Evolutionary conservation across 2,329 filamentous ascomycete genomes (phyloP).

Genomic region (Endoconidiophora laricicola): DNA sequence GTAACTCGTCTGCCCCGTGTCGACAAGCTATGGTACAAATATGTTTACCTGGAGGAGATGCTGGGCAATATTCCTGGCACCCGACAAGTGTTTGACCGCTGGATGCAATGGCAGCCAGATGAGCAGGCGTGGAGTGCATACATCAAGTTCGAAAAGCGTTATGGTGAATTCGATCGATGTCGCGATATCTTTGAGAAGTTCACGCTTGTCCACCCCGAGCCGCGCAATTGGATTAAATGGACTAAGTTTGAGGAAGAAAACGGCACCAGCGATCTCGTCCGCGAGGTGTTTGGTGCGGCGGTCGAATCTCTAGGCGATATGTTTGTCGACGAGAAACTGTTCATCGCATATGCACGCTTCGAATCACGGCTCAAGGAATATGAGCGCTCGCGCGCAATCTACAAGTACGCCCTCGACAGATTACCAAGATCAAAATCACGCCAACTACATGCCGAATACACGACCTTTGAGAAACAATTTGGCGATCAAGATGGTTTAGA

Average conservation of each 20-base stretch:
- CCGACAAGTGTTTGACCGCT: constrained; percentile 86
- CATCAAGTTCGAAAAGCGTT: constrained; percentile 92
- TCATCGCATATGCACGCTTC: constrained; percentile 89
- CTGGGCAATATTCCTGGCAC: constrained; percentile 86
- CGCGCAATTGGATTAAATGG: constrained; percentile 98
- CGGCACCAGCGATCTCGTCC: constrained; percentile 77
- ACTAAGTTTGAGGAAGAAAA: constrained; percentile 92
- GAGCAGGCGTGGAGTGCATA: constrained; percentile 92
- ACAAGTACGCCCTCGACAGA: constrained; percentile 88
- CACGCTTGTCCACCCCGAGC: constrained; percentile 82
- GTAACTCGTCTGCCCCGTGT: constrained; percentile 79
- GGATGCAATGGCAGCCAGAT: constrained; percentile 97
- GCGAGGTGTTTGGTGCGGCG: constrained; percentile 78
- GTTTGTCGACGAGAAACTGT: constrained; percentile 89
- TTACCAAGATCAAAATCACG: constrained; percentile 76
- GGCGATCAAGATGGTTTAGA: constrained; percentile 87
- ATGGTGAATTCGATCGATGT: constrained; percentile 81
- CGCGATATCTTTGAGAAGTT: constrained; percentile 79
- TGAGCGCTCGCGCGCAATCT: constrained; percentile 83
- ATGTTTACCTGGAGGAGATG: constrained; percentile 97
- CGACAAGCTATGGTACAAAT: constrained; percentile 98
- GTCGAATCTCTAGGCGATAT: constrained; percentile 85
- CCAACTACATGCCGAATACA: constrained; percentile 81
- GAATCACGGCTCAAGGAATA: constrained; percentile 92
- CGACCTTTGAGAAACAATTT: constrained; percentile 95